phyloP scores from a whole-genome alignment of 2,329 filamentous ascomycete species.

The Parastagonospora nodorum region DNA sequence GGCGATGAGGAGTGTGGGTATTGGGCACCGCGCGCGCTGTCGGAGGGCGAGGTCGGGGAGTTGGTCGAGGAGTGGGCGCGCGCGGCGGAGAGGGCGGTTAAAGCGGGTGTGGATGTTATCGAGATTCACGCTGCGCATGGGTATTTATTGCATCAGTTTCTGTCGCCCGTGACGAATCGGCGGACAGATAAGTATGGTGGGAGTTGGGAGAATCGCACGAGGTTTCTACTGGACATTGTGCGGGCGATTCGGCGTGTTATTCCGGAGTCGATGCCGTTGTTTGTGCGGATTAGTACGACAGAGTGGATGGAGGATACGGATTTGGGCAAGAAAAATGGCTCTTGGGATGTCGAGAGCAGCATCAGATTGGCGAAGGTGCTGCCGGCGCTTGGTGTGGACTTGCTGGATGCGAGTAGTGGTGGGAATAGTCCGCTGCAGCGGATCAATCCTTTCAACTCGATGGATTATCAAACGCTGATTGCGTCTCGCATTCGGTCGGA shows the following conservation, averaged over 20 bases:
- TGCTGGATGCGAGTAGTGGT: constrained; percentile 53
- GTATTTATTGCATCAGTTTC: constrained; percentile 51
- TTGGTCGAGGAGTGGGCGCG: constrained; percentile 47
- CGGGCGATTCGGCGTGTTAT: constrained; percentile 41
- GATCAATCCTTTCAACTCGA: constrained; percentile 46
- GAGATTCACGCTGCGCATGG: constrained; percentile 53
- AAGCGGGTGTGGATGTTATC: constrained; percentile 44
- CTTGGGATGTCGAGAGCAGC: constrained; percentile 50
- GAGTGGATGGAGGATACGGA: constrained; percentile 46
- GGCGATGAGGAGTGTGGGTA: constrained; percentile 40
- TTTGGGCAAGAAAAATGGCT: constrained; percentile 33
- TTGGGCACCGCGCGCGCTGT: constrained; percentile 46
- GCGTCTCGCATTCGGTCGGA: constrained; percentile 53
- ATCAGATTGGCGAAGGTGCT: constrained; percentile 49
- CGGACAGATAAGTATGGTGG: constrained; percentile 52
- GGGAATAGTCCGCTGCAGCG: constrained; percentile 53
- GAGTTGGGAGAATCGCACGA: constrained; percentile 46
- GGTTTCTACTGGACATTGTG: constrained; percentile 50
- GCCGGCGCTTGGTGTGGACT: constrained; percentile 49
- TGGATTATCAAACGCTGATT: constrained; percentile 57
- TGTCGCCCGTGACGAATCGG: constrained; percentile 48
- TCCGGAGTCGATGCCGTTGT: constrained; percentile 42
- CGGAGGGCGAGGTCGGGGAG: constrained; percentile 45
- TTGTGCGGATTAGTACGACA: constrained; percentile 42
- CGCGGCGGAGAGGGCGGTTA: constrained; percentile 44